Evolutionary conservation across 306 rosid genomes (phyloP).

Genomic region (Castanopsis chinensis): DNA sequence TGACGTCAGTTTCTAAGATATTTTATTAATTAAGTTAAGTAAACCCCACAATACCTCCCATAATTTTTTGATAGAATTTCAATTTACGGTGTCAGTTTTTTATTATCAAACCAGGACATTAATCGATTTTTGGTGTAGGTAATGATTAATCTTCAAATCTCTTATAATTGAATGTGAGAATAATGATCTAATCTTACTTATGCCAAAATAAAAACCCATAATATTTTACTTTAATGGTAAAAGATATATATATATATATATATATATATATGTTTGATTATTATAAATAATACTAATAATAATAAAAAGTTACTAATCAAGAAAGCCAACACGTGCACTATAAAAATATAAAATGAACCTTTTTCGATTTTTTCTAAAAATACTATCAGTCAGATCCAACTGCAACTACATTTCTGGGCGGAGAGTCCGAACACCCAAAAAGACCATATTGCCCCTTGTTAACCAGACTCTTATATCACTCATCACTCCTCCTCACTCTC

Average conservation of each 20-base stretch:
- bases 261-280: too few species aligned
- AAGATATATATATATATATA: too few species aligned
- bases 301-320: too few species aligned
- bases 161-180: too few species aligned
- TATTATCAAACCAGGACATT: fast-evolving
- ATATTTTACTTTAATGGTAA: too few species aligned
- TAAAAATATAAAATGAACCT: too few species aligned
- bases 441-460: conserved; percentile 31
- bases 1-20: fast-evolving
- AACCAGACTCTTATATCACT: neutral
- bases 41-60: fast-evolving
- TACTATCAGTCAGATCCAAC: neutral
- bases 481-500: neutral
- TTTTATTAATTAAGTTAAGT: too few species aligned
- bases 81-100: fast-evolving
- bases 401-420: conserved; percentile 16
- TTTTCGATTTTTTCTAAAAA: neutral
- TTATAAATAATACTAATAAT: too few species aligned
- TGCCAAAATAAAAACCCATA: too few species aligned
- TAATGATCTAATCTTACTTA: too few species aligned
- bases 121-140: fast-evolving
- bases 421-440: conserved; percentile 14
- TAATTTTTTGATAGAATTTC: too few species aligned
- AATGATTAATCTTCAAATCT: fast-evolving
- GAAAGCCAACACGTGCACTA: neutral